Base-by-base conservation (phyloP, 2,329 filamentous ascomycete species). In the Neofusicoccum parvum region DNA sequence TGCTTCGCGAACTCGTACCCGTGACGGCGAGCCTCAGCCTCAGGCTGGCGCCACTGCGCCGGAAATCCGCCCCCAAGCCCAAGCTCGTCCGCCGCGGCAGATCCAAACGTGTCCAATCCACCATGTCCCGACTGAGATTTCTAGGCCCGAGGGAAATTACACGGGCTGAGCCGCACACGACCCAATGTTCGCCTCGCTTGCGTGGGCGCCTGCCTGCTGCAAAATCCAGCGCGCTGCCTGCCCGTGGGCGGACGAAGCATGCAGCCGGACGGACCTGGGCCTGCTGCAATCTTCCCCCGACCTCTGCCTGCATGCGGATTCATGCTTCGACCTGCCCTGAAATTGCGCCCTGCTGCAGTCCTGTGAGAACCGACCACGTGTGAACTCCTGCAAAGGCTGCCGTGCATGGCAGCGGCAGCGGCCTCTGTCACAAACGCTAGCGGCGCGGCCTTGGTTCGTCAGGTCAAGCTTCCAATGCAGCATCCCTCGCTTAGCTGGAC, bases 401-500 rank as follows among this genome's bases (percentile, higher is more conserved):
- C n/a, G n/a, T n/a, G n/a, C n/a, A n/a, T n/a, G n/a, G n/a, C n/a
- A n/a, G n/a, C n/a, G n/a, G n/a, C n/a, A n/a, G n/a, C n/a, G n/a
- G n/a, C n/a, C 9, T 39, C 12, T 10, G 12, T 39, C 36, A 39
- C 53, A 58, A 12, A 56, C 20, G 51, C 53, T 23, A 39, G 36
- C 15, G n/a, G 36, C 5, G 45, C 37, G 11, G 39, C 53, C 45
- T 9, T 27, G 14, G 36, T 43, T 32, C n/a, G 53, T 23, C 41
- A 23, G 39, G 27, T 23, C 53, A 58, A 58, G 53, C 53, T 58
- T 58, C 53, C 39, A 45, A 43, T 39, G 41, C 43, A 39, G 23
- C 36, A 3, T 15, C 20, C 20, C 5, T 27, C 53, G 41, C 53
- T 34, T 58, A 14, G 53, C 53, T 27, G 17, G 23, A 11, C n/a